These are phyloP conservation scores for Agarophyton chilense DNA, from an alignment of 23 red algal species.

Conservation along the genomic window DNA sequence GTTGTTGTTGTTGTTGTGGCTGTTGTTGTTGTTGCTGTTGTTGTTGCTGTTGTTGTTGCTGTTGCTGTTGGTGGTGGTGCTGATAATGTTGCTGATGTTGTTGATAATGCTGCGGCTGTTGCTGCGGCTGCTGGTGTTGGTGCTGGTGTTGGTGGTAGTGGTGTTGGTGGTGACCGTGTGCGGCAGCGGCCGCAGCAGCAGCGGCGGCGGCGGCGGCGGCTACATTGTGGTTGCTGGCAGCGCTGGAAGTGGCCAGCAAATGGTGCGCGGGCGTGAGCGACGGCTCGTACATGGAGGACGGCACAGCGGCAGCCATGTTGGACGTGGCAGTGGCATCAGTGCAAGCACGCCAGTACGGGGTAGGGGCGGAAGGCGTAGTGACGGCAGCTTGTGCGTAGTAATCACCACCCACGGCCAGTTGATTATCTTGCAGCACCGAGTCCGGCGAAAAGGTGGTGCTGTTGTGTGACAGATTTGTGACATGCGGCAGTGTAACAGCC, in stretches of 20 bases:
- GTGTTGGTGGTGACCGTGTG: not conserved
- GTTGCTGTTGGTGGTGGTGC: no score
- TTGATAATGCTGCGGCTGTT: no score
- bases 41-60: no score
- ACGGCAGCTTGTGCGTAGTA: not conserved
- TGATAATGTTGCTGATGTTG: no score
- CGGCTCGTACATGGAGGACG: not conserved
- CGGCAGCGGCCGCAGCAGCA: not conserved
- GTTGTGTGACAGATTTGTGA: not conserved
- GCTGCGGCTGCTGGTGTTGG: no score
- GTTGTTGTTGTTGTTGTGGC: no score
- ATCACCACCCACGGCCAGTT: not conserved
- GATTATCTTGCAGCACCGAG: conserved; percentile 21
- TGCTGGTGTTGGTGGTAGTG: no score
- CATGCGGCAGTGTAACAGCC: not conserved
- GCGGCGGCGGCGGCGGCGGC: not conserved
- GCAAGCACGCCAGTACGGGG: conserved; percentile 15
- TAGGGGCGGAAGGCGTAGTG: not conserved
- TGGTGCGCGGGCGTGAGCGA: not conserved
- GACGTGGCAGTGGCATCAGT: not conserved
- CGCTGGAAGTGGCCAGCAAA: not conserved
- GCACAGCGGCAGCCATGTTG: not conserved
- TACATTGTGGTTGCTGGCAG: not conserved
- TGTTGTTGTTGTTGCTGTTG: not conserved
- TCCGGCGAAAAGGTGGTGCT: conserved; percentile 26